Percentiles rank a stretch among this genome's conserved stretches.
Conservation (phyloP, 768 basidiomycete genomes). For the Ramaria sp. region DNA sequence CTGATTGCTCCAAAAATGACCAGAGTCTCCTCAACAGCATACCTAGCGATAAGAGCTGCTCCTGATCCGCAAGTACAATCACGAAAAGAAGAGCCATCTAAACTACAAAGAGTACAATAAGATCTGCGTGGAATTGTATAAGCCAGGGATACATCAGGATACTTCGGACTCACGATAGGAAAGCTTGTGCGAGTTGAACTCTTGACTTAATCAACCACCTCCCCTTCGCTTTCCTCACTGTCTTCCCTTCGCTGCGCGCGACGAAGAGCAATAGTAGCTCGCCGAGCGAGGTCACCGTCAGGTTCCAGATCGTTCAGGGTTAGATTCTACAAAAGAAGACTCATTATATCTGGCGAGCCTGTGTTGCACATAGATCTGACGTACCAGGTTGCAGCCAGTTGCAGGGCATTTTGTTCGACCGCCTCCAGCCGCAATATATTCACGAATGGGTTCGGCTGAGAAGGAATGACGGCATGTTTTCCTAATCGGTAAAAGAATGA, state of each 20-base stretch:
- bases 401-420: conserved; percentile 49
- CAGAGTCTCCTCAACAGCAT: too few relatives aligned
- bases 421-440: conserved; percentile 38
- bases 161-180: too few relatives aligned
- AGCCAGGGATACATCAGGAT: too few relatives aligned
- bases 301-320: conserved; percentile 37
- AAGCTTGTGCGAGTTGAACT: too few relatives aligned
- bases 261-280: conserved; percentile 47
- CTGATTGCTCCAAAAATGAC: too few relatives aligned
- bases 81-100: too few relatives aligned
- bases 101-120: too few relatives aligned
- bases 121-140: too few relatives aligned
- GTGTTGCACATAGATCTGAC: neutral
- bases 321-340: conserved; percentile 28
- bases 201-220: conserved; percentile 41
- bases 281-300: conserved; percentile 52
- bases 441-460: conserved; percentile 58
- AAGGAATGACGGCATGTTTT: conserved; percentile 72
- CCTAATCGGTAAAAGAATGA: conserved; percentile 25
- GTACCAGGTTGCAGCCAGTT: conserved; percentile 46
- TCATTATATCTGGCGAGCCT: neutral
- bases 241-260: conserved; percentile 34
- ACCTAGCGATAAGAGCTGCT: too few relatives aligned
- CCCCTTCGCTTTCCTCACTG: conserved; percentile 32
- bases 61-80: too few relatives aligned